Percentiles rank a stretch among this genome's conserved stretches.
These are phyloP conservation scores for Euphorbia peplus DNA, from an alignment of 345 rosid genomes.

Conservation along the genomic window DNA sequence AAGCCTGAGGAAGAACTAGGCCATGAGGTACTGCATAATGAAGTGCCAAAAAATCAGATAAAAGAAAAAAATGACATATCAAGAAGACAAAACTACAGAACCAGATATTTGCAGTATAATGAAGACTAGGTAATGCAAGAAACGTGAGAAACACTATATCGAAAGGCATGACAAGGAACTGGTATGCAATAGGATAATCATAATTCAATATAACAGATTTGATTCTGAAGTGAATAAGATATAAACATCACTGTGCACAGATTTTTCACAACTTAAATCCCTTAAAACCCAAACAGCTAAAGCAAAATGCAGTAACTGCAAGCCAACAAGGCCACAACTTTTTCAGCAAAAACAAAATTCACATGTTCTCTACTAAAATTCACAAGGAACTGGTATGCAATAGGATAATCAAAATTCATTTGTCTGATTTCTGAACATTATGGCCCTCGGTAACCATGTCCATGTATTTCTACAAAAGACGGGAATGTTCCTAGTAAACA, in stretches of 20 bases:
- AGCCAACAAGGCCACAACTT: no score
- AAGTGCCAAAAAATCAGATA: slow-evolving; percentile 13
- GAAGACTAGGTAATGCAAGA: not conserved
- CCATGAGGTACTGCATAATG: slow-evolving; percentile 49
- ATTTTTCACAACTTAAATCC: not conserved
- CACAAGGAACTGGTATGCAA: not conserved
- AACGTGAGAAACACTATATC: not conserved
- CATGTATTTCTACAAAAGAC: no score
- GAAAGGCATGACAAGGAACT: not conserved
- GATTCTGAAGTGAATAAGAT: not conserved
- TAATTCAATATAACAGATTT: not conserved
- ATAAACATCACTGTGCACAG: not conserved
- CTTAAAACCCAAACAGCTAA: not conserved
- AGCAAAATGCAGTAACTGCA: not conserved
- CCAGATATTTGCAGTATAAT: no score
- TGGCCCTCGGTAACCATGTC: no score
- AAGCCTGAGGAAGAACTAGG: slow-evolving; percentile 36
- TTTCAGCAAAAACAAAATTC: no score
- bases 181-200: not conserved
- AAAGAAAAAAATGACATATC: not conserved
- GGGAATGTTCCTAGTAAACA: no score
- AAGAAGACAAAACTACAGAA: not conserved
- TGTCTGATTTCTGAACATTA: no score
- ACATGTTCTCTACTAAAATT: no score
- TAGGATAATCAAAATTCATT: not conserved